Evolutionary conservation across 1,139 yeast genomes (phyloP), one percentile per base, ranked within the genome.

Genomic region (Saccharomyces hybrid): DNA sequence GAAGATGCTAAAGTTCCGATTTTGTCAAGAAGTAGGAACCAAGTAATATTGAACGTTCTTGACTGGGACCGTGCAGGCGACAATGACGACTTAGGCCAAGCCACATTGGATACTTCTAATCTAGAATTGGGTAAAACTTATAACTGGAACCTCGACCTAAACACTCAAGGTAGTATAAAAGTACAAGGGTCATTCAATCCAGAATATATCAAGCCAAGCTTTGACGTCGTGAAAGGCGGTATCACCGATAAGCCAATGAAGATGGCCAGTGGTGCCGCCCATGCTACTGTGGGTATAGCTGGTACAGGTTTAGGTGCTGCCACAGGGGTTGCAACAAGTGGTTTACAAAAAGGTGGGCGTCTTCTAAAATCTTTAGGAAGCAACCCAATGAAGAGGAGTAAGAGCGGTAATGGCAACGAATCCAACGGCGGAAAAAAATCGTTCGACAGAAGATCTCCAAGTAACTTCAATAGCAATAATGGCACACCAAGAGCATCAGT

Each of bases 31-130:
- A 73, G 82, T 0, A 79, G 86, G 67, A 76, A 79, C 51, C 63
- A 73, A 26, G 65, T 84, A 29, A 58, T 71, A 48, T 62, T 84
- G 47, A 78, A 78, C 53, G 80, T 84, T 12, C 81, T 73, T 64
- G 95, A 86, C 69, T 86, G 93, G 93, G 93, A 86, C 70, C 77
- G 83, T 64, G 79, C 89, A 29, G 90, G 87, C 59, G 79, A 77
- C 52, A 82, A 84, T 66, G 86, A 81, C 62, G 69, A 78, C 42
- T 71, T 86, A 54, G 90, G 91, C 50, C 61, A 70, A 46, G 79
- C 78, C 2, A 62, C 61, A 4, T 60, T 86, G 49, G 84, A 83
- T 61, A 70, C 84, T 34, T 72, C 81, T 0, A 63, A 73, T 1
- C 63, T 85, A 42, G 75, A 75, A 24, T 80, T 84, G 1, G 71